Conservation (phyloP, 345 rosid species). For the Microcos paniculata region DNA sequence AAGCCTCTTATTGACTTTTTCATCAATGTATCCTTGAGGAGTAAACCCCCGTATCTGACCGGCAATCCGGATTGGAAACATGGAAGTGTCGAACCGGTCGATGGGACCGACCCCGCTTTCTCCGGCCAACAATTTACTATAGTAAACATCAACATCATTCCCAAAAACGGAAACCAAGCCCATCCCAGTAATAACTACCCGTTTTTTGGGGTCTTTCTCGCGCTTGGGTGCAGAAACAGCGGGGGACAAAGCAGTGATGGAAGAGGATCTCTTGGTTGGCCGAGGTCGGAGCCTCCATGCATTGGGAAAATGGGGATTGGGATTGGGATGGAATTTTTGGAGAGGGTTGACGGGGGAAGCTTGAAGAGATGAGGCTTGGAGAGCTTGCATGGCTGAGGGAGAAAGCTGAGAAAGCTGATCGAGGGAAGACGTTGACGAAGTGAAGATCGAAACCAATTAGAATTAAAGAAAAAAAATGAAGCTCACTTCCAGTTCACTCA, state of each 20-base stretch:
- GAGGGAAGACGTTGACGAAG: constrained; percentile 31
- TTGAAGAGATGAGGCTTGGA: constrained; percentile 61
- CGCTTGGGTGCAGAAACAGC: constrained; percentile 74
- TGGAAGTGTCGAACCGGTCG: constrained; percentile 88
- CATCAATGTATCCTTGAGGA: constrained; percentile 77
- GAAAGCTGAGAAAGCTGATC: background rate
- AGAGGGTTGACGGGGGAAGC: constrained; percentile 55
- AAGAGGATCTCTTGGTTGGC: constrained; percentile 30
- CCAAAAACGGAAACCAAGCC: constrained; percentile 94
- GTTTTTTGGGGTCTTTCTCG: constrained; percentile 89
- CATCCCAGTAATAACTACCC: constrained; percentile 92
- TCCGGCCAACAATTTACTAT: constrained; percentile 76
- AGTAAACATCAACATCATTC: constrained; percentile 74
- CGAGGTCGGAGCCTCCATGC: constrained; percentile 5
- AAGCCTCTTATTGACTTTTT: constrained; percentile 84
- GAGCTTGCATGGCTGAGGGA: constrained; percentile 61
- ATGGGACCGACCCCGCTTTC: constrained; percentile 85
- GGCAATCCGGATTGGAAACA: constrained; percentile 87
- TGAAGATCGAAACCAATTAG: constrained; percentile 1
- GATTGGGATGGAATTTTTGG: constrained; percentile 28
- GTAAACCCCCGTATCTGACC: constrained; percentile 96
- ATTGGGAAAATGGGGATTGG: constrained; percentile 26
- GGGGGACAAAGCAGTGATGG: constrained; percentile 49
- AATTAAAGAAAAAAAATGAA: background rate
- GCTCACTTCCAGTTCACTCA: constrained; percentile 13